phyloP scores from a whole-genome alignment of 495 filamentous ascomycete genomes.

The Aspergillus leporis region DNA sequence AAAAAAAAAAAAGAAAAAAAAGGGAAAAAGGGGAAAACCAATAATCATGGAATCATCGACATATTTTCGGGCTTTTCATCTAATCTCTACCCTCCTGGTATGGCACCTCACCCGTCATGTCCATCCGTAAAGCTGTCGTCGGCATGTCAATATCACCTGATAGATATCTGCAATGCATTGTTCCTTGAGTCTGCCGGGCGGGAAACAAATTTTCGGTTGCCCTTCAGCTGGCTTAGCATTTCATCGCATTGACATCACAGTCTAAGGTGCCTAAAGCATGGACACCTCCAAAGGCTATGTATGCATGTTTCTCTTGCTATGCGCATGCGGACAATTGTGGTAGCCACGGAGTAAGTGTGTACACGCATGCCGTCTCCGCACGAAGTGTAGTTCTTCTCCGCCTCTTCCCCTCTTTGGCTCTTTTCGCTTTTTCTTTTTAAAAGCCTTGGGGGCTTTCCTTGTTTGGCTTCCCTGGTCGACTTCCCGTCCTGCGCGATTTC shows the following conservation, averaged over 20 bases:
- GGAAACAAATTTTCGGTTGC: neutral
- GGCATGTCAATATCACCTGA: too few species aligned
- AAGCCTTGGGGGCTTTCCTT: neutral
- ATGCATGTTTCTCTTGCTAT: neutral
- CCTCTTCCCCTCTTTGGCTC: neutral
- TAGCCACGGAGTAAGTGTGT: neutral
- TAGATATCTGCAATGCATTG: neutral
- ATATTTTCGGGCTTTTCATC: too few species aligned
- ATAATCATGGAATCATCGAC: neutral
- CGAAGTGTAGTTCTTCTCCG: neutral
- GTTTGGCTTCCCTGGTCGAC: neutral
- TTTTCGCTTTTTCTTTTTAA: too few species aligned
- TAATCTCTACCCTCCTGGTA: too few species aligned
- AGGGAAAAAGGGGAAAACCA: neutral
- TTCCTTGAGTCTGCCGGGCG: neutral
- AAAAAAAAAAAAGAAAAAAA: too few species aligned
- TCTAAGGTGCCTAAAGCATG: neutral
- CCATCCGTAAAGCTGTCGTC: too few species aligned
- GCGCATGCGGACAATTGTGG: neutral
- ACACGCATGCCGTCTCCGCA: neutral
- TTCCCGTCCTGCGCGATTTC: neutral
- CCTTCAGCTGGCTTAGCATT: neutral
- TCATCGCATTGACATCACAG: neutral
- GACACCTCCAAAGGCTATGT: neutral
- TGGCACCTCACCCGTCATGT: too few species aligned